Conservation (phyloP, 1,139 yeast genomes). For the Kurtzmaniella quercitrusa region DNA sequence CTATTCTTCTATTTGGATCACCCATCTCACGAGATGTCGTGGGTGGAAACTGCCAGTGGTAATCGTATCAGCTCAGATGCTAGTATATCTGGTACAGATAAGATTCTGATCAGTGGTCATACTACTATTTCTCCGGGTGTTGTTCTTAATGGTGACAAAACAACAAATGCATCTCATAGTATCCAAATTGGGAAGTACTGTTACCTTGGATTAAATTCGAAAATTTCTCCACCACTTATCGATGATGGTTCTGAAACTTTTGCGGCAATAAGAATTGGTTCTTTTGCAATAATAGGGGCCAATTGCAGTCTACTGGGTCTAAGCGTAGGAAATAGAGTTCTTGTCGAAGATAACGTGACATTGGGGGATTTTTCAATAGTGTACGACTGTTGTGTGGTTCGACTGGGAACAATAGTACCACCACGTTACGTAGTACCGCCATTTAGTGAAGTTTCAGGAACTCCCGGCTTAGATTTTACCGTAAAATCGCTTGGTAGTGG, state of each 20-base stretch:
- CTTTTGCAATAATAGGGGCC: constrained; percentile 52
- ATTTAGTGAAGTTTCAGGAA: constrained; percentile 47
- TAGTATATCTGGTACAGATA: constrained; percentile 20
- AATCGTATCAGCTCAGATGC: constrained; percentile 55
- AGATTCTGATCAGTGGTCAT: constrained; percentile 29
- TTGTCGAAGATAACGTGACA: constrained; percentile 40
- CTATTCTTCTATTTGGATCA: neutral
- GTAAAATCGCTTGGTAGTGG: constrained; percentile 33
- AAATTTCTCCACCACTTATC: constrained; percentile 30
- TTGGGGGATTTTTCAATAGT: constrained; percentile 47
- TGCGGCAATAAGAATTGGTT: constrained; percentile 48
- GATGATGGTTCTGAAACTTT: constrained; percentile 13
- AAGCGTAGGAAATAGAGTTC: constrained; percentile 55
- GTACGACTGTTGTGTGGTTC: constrained; percentile 59
- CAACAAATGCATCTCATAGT: constrained; percentile 19
- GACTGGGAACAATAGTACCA: constrained; percentile 48
- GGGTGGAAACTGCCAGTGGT: constrained; percentile 50
- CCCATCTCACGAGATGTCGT: constrained; percentile 5
- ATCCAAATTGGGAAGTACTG: constrained; percentile 55
- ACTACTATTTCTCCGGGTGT: constrained; percentile 27
- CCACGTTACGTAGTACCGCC: constrained; percentile 59
- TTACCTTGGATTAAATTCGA: constrained; percentile 26
- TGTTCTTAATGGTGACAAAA: constrained; percentile 19
- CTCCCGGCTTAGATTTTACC: constrained; percentile 28
- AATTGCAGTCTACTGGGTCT: constrained; percentile 39